phyloP scores from a whole-genome alignment of 164 flowering plant genomes.

The Buxus sempervirens region DNA sequence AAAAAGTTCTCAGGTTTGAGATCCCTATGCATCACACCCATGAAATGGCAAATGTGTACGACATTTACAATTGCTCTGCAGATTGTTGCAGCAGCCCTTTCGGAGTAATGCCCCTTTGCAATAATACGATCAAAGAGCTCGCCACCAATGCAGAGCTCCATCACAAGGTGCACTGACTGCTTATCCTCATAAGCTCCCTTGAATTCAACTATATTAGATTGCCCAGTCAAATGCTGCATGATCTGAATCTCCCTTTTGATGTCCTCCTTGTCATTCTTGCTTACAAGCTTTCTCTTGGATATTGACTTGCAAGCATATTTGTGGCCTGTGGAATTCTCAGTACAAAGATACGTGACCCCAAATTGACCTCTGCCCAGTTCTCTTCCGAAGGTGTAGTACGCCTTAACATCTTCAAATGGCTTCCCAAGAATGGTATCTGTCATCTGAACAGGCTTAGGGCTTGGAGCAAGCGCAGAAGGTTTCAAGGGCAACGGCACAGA shows the following conservation, averaged over 20 bases:
- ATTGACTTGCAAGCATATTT: constrained; percentile 84
- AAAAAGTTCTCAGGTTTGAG: constrained; percentile 96
- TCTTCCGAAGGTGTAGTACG: constrained; percentile 52
- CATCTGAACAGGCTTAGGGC: constrained; percentile 27
- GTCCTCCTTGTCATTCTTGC: constrained; percentile 76
- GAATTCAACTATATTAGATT: constrained; percentile 81
- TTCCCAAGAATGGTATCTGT: constrained; percentile 71
- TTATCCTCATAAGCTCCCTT: constrained; percentile 94
- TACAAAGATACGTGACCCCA: constrained; percentile 89
- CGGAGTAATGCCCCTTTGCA: constrained; percentile 86
- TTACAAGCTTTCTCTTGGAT: constrained; percentile 74
- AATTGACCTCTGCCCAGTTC: constrained; percentile 96
- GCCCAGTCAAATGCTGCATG: constrained; percentile 93
- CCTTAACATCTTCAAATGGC: constrained; percentile 63
- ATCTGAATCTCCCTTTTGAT: constrained; percentile 87
- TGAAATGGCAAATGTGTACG: constrained; percentile 84
- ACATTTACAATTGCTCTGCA: constrained; percentile 78
- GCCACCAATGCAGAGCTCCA: constrained; percentile 95
- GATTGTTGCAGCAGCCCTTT: constrained; percentile 74
- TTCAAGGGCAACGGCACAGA: constrained; percentile 8
- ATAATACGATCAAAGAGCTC: constrained; percentile 91
- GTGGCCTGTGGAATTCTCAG: constrained; percentile 53
- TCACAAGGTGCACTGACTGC: constrained; percentile 72
- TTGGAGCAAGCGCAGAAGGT: constrained; percentile 15
- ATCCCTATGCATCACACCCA: constrained; percentile 98